Base-by-base conservation (phyloP, 768 basidiomycete species). In the Boletus pseudopeckii region DNA sequence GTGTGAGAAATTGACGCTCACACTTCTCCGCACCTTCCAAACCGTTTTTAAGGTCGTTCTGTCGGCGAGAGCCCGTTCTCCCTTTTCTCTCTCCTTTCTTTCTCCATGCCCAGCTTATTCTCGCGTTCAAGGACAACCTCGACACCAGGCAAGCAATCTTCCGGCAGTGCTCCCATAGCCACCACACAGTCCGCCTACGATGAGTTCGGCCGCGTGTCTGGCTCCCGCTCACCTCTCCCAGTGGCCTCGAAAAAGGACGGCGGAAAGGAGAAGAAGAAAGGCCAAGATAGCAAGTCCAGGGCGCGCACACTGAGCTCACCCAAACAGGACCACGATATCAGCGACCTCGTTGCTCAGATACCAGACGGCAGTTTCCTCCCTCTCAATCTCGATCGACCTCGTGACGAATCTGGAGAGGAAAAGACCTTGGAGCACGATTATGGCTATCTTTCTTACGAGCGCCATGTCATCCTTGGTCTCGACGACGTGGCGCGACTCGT, bases 401-500 rank as follows among this genome's bases (percentile, higher is more conserved):
- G 69, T 53, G 64, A 64, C 58, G 74, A 74, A 53, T 60, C 72
- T 2, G 68, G 71, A 33, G 69, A 69, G 22, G 75, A 77, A 54
- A 71, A 70, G 47, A 64, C 74, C 15, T 69, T 77, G 17, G 65
- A 72, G 42, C 71, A 75, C 55, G 79, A 78, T 54, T 92, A 91
- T 63, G 88, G 89, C 45, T 90, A 90, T 62, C 77, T 92, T 39
- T 84, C 83, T 5, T 84, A 83, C 69, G 79, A 84, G 52, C 77
- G 84, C 32, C 84, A 91, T 64, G 84, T 91, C 55, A 77, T 90
- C 15, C 79, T 92, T 0, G 86, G 86, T n/a, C 77, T 90, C 15
- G 82, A 86, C 48, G 81, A 90, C 63, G 80, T 88, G 38, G 79
- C 80, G 7, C 78, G 81, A 40, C 82, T 93, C 44, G 85, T 91